phyloP scores from a whole-genome alignment of 805 yeast species.

The Ogataea populi-albae region DNA sequence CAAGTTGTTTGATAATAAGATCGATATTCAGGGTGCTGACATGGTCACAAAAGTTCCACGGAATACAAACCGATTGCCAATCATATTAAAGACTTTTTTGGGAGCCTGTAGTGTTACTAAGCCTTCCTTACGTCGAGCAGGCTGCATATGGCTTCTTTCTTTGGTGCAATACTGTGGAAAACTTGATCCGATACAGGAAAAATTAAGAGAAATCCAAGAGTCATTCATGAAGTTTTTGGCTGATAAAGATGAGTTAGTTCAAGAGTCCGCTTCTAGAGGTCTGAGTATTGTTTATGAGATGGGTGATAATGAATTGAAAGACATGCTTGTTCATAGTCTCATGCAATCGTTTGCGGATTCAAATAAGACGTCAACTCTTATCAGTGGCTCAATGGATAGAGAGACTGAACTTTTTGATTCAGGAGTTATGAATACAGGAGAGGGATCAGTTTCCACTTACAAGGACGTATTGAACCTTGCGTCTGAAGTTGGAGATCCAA shows the following conservation, averaged over 20 bases:
- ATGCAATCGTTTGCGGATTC: conserved; percentile 77
- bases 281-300: conserved; percentile 75
- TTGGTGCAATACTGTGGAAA: conserved; percentile 71
- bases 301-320: conserved; percentile 66
- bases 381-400: conserved; percentile 66
- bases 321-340: conserved; percentile 67
- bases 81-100: conserved; percentile 50
- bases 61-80: conserved; percentile 10
- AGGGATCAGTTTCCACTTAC: conserved; percentile 86
- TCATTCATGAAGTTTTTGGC: conserved; percentile 76
- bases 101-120: conserved; percentile 58
- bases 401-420: conserved; percentile 86
- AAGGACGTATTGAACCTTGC: conserved; percentile 86
- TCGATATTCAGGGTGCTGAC: conserved; percentile 49
- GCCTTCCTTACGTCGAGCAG: conserved; percentile 69
- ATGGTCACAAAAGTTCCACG: conserved; percentile 10
- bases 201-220: conserved; percentile 62
- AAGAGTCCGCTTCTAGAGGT: conserved; percentile 90
- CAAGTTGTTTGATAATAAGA: conserved; percentile 43
- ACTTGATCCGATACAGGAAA: conserved; percentile 35
- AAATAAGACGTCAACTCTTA: conserved; percentile 40
- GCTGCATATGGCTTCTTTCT: conserved; percentile 84
- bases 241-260: conserved; percentile 82
- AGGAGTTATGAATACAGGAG: conserved; percentile 74
- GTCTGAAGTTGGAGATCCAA: conserved; percentile 93